Evolutionary conservation across 2,329 filamentous ascomycete genomes (phyloP).

Genomic region (Trichoderma pleuroti): DNA sequence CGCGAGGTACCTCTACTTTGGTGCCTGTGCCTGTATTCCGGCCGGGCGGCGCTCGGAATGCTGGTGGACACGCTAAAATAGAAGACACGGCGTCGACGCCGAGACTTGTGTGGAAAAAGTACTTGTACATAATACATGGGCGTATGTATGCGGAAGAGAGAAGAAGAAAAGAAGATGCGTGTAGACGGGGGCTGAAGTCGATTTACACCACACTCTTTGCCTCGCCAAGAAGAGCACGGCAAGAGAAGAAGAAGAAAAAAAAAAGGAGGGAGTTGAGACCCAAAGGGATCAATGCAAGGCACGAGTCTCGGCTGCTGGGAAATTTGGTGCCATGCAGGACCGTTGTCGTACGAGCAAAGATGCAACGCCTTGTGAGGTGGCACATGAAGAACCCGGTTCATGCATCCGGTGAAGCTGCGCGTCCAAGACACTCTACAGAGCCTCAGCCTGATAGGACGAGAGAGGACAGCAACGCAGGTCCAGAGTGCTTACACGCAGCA

Average conservation of each 20-base stretch:
- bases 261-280: not conserved
- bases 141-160: not conserved
- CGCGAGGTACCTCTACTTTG: not conserved
- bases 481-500: not conserved
- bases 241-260: not conserved
- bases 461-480: not conserved
- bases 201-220: not conserved
- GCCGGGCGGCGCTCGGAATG: not conserved
- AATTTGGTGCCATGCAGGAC: constrained; percentile 9
- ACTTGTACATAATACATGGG: too few relatives aligned
- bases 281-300: not conserved
- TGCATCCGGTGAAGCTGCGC: constrained; percentile 17
- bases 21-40: not conserved
- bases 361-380: not conserved
- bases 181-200: not conserved
- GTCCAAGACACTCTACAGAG: not conserved
- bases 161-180: not conserved
- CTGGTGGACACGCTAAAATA: not conserved
- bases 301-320: constrained; percentile 6
- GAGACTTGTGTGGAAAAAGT: not conserved
- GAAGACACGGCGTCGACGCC: not conserved
- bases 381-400: constrained; percentile 2
- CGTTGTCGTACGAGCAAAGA: not conserved
- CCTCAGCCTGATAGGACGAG: not conserved
- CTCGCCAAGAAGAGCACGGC: too few relatives aligned